Base-by-base conservation (phyloP, 1,284 basidiomycete genomes). In the Heterobasidion occidentale region DNA sequence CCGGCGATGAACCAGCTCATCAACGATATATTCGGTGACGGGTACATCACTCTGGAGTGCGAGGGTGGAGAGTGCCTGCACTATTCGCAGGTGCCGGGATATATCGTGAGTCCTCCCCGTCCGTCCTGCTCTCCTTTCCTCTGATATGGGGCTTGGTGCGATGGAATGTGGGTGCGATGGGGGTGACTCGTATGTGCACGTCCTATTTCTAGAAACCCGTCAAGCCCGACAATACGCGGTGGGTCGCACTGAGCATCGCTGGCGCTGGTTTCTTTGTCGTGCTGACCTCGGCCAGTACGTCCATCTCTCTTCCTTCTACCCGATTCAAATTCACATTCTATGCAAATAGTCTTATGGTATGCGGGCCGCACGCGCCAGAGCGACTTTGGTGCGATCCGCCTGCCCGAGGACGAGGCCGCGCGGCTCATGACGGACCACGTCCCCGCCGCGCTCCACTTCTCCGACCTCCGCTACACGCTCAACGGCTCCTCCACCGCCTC, bases 1-100 rank as follows among this genome's bases (percentile, higher is more conserved):
- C 92, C 93, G 0, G 93, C 91, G 0, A 98, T 98, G 96, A 97
- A 98, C 67, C 79, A 87, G 38, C 80, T 99, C 52, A 98, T 99
- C 70, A 84, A 88, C 65, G 87, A 90, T 61, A 87, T 99, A 61
- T 98, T 99, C 64, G 96, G 92, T 8, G 96, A 99, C 69, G 77
- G 76, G 1, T 89, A 87, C 64, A 99, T 99, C 68, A 90, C 91
- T 3, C 79, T 98, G 53, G 71, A 86, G 50, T 99, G 96, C 65
- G 76, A 89, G 1, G 86, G 90, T 9, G 96, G 96, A 35, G 96
- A 98, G 72, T 98, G 96, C 68, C 70, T 99, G 66, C 93, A 97
- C 68, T 92, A 86, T 65, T 92, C 90, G 0, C 90, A 94, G 71
- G 94, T 98, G 3, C 96, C 96, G 1, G 96, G 96, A 9, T 98